Base-by-base conservation (phyloP, 208 protist genomes). In the Vickermania ingenoplastis region DNA sequence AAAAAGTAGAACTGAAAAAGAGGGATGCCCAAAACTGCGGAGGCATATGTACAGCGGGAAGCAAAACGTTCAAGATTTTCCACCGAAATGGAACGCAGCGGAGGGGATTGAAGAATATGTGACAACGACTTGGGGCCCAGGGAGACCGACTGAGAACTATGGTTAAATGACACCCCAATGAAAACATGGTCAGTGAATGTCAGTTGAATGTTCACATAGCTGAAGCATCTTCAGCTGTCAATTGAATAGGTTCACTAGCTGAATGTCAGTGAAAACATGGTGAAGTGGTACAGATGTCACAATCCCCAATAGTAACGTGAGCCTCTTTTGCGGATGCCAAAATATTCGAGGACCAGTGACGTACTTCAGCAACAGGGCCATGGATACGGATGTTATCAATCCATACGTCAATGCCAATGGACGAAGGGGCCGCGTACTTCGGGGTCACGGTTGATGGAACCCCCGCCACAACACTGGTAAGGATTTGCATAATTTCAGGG, bases 401-500 rank as follows among this genome's bases (percentile, higher is more conserved):
- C 50, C 50, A 54, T 5, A 25, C 22, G 50, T 54, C 50, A 5
- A 54, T 21, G 21, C 24, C 21, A 28, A 54, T 7, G 7, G 50
- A 26, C 7, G 24, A 28, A 17, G 50, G 50, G 23, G 50, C 50
- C 21, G 50, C 50, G 23, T 27, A 26, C 50, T 54, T 21, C 24
- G 11, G n/a, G 11, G 5, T 7, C 24, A 54, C 50, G 5, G 22
- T 21, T 54, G n/a, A 7, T 5, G n/a, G 50, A 25, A 28, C 50
- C 7, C 50, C 50, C 24, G 50, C 50, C 50, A 54, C 11, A 7
- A 26, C 11, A 13, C 21, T 28, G 5, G 50, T 54, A 13, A 54
- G 50, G 5, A 54, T 25, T 54, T 54, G 50, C 50, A 54, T 54
- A 26, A 54, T 54, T 25, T 54, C 50, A 5, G 50, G 50, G 24